Evolutionary conservation across 768 basidiomycete genomes (phyloP), one percentile per base, ranked within the genome.

Genomic region (Suillus subluteus): DNA sequence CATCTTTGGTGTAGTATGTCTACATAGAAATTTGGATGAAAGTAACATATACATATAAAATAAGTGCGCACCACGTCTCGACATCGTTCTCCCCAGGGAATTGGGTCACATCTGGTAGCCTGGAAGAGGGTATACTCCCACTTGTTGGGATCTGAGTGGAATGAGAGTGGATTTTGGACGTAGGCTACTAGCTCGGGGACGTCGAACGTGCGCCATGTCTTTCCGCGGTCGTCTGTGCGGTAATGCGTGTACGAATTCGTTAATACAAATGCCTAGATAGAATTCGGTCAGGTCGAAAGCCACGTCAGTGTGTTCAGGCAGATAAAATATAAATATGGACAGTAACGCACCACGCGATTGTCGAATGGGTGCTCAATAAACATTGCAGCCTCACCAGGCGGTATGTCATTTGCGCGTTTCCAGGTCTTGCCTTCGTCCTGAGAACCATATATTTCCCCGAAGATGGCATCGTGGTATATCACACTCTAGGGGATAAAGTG

Each of bases 321-420:
- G 30, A 50, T 32, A 32, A 58, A 18, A 56, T 52, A 67, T 38
- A 58, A 61, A 23, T 26, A 40, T 30, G 38, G 26, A 58, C 58
- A 54, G 48, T 44, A 16, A 82, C 85, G 62, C 72, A 93, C 94
- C 75, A 88, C 88, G 66, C 84, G 82, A 68, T 88, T 93, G 75
- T 97, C 86, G 72, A 89, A 89, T 1, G 98, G 97, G 74, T 99
- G 98, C 68, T 91, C 87, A 62, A 99, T 80, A 43, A 98, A 88
- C 83, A 91, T 88, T 2, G 81, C 70, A 0, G 91, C 88, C 58
- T 84, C 80, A 21, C 90, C 91, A 63, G 71, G 66, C 0, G 83
- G 86, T 63, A 92, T 83, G 43, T 77, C 85, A 0, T 82, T 79
- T 54, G 84, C 80, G 65, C 71, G 75, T 6, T 69, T 69, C 91